Evolutionary conservation across 805 yeast species (phyloP).

Genomic region (Kodamaea laetipori): DNA sequence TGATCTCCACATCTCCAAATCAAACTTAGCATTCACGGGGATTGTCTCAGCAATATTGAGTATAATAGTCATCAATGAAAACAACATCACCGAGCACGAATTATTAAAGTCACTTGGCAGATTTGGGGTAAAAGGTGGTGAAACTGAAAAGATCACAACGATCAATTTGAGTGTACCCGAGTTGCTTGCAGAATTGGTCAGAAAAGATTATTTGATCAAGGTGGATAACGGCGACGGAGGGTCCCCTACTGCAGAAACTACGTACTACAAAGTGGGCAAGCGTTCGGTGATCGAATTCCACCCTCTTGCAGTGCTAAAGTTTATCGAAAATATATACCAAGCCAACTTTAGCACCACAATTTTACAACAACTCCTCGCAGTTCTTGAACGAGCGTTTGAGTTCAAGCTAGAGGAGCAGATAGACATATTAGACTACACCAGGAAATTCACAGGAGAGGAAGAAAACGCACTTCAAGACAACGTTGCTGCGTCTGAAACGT

Average conservation of each 20-base stretch:
- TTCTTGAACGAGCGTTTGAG: constrained; percentile 29
- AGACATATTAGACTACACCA: not conserved
- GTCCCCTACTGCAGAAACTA: constrained; percentile 87
- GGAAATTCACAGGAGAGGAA: not conserved
- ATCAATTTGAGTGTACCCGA: constrained; percentile 21
- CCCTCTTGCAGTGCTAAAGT: constrained; percentile 30
- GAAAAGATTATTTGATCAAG: constrained; percentile 31
- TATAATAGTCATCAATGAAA: constrained; percentile 33
- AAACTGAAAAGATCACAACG: constrained; percentile 9
- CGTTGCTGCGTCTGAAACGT: no score
- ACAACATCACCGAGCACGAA: constrained; percentile 31
- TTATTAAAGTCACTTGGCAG: constrained; percentile 23
- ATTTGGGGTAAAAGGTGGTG: constrained; percentile 21
- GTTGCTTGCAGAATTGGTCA: constrained; percentile 29
- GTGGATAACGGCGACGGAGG: constrained; percentile 15
- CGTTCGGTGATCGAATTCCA: constrained; percentile 35
- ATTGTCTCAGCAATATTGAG: constrained; percentile 30
- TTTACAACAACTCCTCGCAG: constrained; percentile 21
- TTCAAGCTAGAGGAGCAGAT: not conserved
- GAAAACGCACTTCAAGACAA: not conserved
- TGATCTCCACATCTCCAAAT: constrained; percentile 13
- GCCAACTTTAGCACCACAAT: constrained; percentile 23
- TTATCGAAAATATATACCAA: constrained; percentile 28
- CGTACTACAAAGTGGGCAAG: constrained; percentile 34
- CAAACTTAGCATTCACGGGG: constrained; percentile 25